Conservation (phyloP, 2,329 filamentous ascomycete genomes). For the Parastagonospora nodorum region DNA sequence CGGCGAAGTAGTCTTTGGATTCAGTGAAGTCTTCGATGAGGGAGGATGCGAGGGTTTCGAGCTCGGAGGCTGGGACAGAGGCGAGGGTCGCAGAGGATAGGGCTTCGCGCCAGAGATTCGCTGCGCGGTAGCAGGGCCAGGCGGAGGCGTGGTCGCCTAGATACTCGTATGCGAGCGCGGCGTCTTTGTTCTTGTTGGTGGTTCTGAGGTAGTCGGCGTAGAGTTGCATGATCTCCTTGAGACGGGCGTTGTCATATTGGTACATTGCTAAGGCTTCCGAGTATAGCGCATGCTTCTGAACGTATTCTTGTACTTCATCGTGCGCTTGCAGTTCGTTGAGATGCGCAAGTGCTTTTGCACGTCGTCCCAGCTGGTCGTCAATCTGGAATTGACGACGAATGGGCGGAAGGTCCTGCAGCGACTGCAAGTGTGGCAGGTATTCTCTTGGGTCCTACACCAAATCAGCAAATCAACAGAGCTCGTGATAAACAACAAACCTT, state of each 20-base stretch:
- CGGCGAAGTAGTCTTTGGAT: conserved; percentile 79
- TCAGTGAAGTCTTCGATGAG: conserved; percentile 82
- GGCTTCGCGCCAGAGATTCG: conserved; percentile 89
- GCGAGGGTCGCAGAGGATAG: conserved; percentile 77
- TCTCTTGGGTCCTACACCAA: conserved; percentile 74
- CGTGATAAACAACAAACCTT: conserved; percentile 56
- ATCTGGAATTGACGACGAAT: conserved; percentile 80
- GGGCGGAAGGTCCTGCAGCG: conserved; percentile 74
- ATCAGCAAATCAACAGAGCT: neutral
- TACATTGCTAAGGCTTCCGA: conserved; percentile 77
- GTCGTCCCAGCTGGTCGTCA: conserved; percentile 82
- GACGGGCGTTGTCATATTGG: conserved; percentile 74
- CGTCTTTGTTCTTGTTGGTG: conserved; percentile 79
- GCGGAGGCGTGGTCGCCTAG: conserved; percentile 75
- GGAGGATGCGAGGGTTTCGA: conserved; percentile 70
- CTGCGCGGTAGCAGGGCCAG: conserved; percentile 80
- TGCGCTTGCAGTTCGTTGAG: conserved; percentile 76
- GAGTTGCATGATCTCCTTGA: conserved; percentile 71
- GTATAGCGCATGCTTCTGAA: conserved; percentile 79
- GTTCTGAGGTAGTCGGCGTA: conserved; percentile 80
- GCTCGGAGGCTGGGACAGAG: conserved; percentile 60
- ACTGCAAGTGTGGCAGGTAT: conserved; percentile 92
- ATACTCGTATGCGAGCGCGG: conserved; percentile 88
- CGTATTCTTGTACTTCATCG: conserved; percentile 78
- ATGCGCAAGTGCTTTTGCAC: conserved; percentile 76